Evolutionary conservation across 169 alveolate genomes (phyloP).

Genomic region (Neospora caninum): DNA sequence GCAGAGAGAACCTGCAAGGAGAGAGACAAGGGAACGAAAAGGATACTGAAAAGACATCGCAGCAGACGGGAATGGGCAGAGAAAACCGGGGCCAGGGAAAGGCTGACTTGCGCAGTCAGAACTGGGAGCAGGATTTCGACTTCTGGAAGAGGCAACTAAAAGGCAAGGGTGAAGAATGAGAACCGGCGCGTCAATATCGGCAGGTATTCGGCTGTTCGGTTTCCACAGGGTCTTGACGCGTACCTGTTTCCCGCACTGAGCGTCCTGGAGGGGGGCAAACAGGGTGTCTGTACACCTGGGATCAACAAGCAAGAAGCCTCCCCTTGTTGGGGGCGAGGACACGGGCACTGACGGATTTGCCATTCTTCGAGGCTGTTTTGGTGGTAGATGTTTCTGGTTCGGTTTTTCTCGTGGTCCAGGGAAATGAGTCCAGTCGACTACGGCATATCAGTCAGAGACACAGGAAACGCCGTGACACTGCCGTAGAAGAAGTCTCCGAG

Average conservation of each 20-base stretch:
- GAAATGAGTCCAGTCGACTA: too few species aligned
- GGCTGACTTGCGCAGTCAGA: neutral
- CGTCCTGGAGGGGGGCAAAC: neutral
- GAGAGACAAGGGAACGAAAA: neutral
- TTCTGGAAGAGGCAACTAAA: too few species aligned
- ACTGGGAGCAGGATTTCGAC: too few species aligned
- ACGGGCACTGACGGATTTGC: neutral
- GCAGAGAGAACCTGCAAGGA: neutral
- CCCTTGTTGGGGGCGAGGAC: neutral
- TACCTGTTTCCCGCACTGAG: neutral
- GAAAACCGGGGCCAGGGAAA: neutral
- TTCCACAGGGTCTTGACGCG: neutral
- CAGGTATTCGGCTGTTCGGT: neutral
- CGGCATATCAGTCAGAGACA: too few species aligned
- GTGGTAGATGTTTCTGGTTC: too few species aligned
- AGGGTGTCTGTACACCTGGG: conserved; percentile 15
- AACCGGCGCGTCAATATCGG: neutral
- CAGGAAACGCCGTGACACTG: too few species aligned
- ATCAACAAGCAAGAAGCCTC: neutral
- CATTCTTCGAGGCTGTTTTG: too few species aligned
- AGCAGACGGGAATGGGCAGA: neutral
- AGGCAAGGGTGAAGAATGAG: neutral
- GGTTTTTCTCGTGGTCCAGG: too few species aligned
- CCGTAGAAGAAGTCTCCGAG: too few species aligned
- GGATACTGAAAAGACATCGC: neutral